These are phyloP conservation scores for Musa schizocarpa DNA, from an alignment of 176 grass and related monocot genomes.

Conservation along the genomic window DNA sequence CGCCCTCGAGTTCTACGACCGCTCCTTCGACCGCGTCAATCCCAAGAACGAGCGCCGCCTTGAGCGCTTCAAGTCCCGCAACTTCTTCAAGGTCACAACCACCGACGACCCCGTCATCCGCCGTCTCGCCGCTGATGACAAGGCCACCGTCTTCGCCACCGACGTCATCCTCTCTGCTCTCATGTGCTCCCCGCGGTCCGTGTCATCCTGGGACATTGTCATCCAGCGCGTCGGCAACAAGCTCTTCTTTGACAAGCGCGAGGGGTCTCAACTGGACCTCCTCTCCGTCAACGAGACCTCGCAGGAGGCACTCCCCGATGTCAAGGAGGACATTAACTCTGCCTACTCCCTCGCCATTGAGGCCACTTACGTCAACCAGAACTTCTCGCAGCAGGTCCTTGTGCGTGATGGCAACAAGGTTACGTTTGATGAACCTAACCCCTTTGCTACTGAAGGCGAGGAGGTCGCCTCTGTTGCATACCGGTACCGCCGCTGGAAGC, in stretches of 20 bases:
- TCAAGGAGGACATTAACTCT: constrained; percentile 14
- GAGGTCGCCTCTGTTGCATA: constrained; percentile 10
- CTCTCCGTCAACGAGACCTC: constrained; percentile 13
- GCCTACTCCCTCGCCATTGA: constrained; percentile 1
- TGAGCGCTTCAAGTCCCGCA: constrained; percentile 11
- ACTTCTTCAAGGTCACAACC: constrained; percentile 14
- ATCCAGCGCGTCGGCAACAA: constrained; percentile 11
- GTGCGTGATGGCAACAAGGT: constrained; percentile 11
- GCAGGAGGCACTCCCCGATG: constrained; percentile 7
- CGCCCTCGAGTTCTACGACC: constrained; percentile 9
- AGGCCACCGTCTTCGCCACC: constrained; percentile 12
- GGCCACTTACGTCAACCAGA: constrained; percentile 11
- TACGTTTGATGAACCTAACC: constrained; percentile 8
- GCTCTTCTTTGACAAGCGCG: constrained; percentile 13
- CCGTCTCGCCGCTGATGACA: constrained; percentile 7
- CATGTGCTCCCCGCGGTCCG: constrained; percentile 6
- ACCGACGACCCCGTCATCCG: constrained; percentile 12
- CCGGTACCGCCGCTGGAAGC: constrained; percentile 15
- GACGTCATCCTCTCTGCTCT: constrained; percentile 10
- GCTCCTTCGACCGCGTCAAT: constrained; percentile 9
- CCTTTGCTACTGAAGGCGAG: constrained; percentile 10
- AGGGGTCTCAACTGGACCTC: constrained; percentile 6
- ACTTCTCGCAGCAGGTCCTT: constrained; percentile 11
- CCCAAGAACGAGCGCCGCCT: constrained; percentile 18
- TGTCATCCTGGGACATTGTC: constrained; percentile 2